Conservation (phyloP, 75 land plant species). For the Sequoiadendron giganteum region DNA sequence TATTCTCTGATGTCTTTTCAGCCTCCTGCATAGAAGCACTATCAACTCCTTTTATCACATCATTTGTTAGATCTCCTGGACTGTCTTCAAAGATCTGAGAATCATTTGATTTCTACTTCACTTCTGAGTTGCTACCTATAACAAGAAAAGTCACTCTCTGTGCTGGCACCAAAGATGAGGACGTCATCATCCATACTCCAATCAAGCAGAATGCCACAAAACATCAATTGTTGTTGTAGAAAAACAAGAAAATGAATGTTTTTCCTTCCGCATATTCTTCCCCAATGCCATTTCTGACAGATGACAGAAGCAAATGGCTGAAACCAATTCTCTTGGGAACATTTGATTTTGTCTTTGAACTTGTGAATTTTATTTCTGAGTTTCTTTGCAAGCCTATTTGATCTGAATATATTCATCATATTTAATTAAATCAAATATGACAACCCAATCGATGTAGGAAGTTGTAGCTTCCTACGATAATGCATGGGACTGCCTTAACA, state of each 20-base stretch:
- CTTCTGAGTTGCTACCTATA: conserved; percentile 15
- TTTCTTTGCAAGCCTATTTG: too few species aligned
- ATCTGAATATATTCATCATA: too few species aligned
- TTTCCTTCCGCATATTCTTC: conserved; percentile 24
- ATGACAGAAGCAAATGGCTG: not conserved
- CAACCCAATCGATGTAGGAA: too few species aligned
- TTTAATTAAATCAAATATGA: too few species aligned
- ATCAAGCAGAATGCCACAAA: conserved; percentile 60
- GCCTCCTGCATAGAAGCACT: not conserved
- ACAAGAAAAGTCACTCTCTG: conserved; percentile 17
- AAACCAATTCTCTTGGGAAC: not conserved
- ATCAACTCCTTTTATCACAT: conserved; percentile 6
- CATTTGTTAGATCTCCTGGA: conserved; percentile 29
- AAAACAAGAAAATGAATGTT: conserved; percentile 26
- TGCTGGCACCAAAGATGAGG: conserved; percentile 34
- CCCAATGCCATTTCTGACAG: conserved; percentile 27
- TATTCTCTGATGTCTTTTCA: not conserved
- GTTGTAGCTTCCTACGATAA: too few species aligned
- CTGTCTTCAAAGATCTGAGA: conserved; percentile 31
- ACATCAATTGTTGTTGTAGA: conserved; percentile 42
- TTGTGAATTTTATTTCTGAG: too few species aligned
- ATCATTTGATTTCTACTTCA: conserved; percentile 11
- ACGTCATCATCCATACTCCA: conserved; percentile 69
- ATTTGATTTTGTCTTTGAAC: too few species aligned
- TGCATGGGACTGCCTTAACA: too few species aligned